Conservation (phyloP, 1,284 basidiomycete species). For the Afroboletus lepidellus region DNA sequence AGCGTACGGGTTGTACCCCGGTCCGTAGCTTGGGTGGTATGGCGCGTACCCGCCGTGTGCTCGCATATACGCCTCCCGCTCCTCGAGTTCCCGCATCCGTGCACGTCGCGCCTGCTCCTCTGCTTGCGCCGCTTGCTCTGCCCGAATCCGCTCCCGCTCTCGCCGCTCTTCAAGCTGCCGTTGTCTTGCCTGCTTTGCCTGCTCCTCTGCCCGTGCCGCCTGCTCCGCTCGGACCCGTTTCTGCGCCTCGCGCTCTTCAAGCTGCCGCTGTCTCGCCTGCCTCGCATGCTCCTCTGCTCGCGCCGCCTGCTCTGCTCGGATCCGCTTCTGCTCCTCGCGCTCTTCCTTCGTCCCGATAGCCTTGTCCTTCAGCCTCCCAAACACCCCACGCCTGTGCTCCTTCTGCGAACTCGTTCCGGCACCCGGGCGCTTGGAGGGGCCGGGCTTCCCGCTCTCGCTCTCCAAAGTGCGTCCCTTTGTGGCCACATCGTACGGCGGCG, state of each 20-base stretch:
- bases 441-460: slow-evolving; percentile 11
- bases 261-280: slow-evolving; percentile 15
- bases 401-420: slow-evolving; percentile 2
- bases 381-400: slow-evolving; percentile 48
- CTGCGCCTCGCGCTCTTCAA: slow-evolving; percentile 56
- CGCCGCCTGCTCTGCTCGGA: slow-evolving; percentile 37
- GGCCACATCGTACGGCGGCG: slow-evolving; percentile 30
- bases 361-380: slow-evolving; percentile 62
- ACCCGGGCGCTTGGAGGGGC: background rate
- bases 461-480: slow-evolving; percentile 32
- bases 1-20: slow-evolving; percentile 1
- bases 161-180: slow-evolving; percentile 67
- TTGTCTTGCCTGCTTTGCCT: slow-evolving; percentile 14
- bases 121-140: slow-evolving; percentile 35
- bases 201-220: slow-evolving; percentile 21
- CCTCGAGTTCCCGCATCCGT: slow-evolving; percentile 29
- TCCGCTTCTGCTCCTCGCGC: slow-evolving; percentile 46
- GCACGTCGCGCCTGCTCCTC: slow-evolving; percentile 20
- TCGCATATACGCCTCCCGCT: slow-evolving; percentile 38
- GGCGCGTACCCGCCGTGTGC: slow-evolving; percentile 35
- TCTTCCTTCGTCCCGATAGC: slow-evolving; percentile 63
- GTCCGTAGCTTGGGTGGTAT: slow-evolving; percentile 22
- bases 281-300: slow-evolving; percentile 17
- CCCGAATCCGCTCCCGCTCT: slow-evolving; percentile 38
- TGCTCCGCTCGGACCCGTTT: slow-evolving; percentile 39